These are phyloP conservation scores for Maudiozyma humilis DNA, from an alignment of 1,139 yeast species.

Conservation along the genomic window DNA sequence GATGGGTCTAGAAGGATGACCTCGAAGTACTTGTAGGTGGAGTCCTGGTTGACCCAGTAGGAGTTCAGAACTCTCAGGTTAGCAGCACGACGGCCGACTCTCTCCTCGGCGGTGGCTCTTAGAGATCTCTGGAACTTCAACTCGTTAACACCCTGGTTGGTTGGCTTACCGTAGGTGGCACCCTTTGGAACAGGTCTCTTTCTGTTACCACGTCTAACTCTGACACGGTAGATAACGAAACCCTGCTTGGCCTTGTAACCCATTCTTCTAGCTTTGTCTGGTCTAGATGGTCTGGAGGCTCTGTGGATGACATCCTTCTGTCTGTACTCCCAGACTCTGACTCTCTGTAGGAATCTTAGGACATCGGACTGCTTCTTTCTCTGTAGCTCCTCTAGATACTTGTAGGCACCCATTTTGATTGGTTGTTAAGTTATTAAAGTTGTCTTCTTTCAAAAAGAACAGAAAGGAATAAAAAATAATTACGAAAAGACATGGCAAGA, in stretches of 20 bases:
- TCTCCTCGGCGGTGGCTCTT: slow-evolving; percentile 98
- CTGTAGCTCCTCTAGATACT: slow-evolving; percentile 97
- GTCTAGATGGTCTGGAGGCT: slow-evolving; percentile 97
- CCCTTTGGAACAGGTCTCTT: slow-evolving; percentile 99
- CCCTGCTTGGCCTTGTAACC: slow-evolving; percentile 99
- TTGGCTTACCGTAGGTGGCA: slow-evolving; percentile 99
- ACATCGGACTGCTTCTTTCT: slow-evolving; percentile 99
- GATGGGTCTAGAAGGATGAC: slow-evolving; percentile 94
- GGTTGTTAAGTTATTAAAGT: slow-evolving; percentile 9
- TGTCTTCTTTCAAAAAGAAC: slow-evolving; percentile 5
- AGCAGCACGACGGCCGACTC: slow-evolving; percentile 98
- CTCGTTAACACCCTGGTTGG: slow-evolving; percentile 99
- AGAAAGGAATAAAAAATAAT: not conserved
- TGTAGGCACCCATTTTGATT: slow-evolving; percentile 92
- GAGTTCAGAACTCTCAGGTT: slow-evolving; percentile 99
- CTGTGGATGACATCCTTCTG: slow-evolving; percentile 98
- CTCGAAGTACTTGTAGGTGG: slow-evolving; percentile 98
- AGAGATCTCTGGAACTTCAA: slow-evolving; percentile 98
- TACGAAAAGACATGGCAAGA: not conserved
- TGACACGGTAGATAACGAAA: slow-evolving; percentile 93
- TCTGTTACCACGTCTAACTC: slow-evolving; percentile 99
- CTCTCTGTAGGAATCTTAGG: slow-evolving; percentile 96
- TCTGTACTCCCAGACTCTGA: slow-evolving; percentile 99
- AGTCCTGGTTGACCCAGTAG: slow-evolving; percentile 99
- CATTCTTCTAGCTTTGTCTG: slow-evolving; percentile 99